These are phyloP conservation scores for Pythium coloratum DNA, from an alignment of 352 stramenopile genomes.

Conservation along the genomic window DNA sequence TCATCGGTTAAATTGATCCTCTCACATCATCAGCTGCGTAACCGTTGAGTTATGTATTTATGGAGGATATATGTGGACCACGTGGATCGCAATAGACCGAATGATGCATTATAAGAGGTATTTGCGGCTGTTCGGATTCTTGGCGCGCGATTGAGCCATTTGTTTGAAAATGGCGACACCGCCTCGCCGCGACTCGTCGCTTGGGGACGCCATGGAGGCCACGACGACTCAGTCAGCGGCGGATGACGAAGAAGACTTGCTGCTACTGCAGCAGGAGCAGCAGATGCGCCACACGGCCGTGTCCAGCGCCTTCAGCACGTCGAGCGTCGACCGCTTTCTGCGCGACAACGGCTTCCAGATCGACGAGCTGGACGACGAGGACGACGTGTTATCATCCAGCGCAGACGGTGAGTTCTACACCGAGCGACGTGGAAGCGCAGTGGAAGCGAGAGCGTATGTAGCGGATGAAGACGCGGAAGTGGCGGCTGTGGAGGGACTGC, in stretches of 20 bases:
- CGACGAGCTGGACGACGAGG: conserved; percentile 31
- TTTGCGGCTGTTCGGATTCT: neutral
- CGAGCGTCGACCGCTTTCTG: conserved; percentile 80
- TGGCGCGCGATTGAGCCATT: conserved; percentile 6
- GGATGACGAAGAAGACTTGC: conserved; percentile 31
- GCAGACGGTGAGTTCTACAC: conserved; percentile 13
- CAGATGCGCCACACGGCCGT: conserved; percentile 12
- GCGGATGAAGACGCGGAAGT: conserved; percentile 2
- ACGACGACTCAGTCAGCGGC: conserved; percentile 31
- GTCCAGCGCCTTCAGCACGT: conserved; percentile 50
- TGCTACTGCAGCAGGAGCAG: conserved; percentile 18
- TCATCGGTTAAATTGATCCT: neutral
- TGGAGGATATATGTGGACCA: neutral
- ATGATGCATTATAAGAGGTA: conserved; percentile 5
- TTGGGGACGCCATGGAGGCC: conserved; percentile 15
- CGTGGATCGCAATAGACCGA: neutral
- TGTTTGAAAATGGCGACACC: conserved; percentile 9
- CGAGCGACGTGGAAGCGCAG: neutral
- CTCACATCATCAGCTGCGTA: neutral
- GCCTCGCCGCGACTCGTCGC: neutral
- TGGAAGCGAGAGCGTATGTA: neutral
- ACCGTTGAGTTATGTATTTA: neutral
- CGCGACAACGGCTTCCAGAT: conserved; percentile 75
- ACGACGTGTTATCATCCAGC: conserved; percentile 36
- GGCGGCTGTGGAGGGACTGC: conserved; percentile 5